A percentile compares a stretch with the other conserved stretches of the same genome.
Conservation (phyloP, 1,284 basidiomycete species). For the Ganoderma multipileum region DNA sequence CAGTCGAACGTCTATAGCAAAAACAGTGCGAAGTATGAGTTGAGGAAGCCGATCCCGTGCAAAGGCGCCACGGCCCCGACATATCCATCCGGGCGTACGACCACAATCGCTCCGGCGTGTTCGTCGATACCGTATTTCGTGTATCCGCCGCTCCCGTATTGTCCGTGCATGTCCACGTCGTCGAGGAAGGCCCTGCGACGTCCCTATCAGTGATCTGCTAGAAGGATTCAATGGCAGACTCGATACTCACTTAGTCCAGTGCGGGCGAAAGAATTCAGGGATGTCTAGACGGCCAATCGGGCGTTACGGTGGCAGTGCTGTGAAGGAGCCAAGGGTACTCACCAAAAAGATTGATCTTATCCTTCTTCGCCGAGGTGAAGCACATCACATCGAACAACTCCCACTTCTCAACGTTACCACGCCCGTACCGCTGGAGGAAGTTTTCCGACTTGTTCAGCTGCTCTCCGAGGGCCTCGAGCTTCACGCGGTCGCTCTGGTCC, state of each 20-base stretch:
- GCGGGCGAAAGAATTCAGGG: neutral
- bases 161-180: constrained; percentile 44
- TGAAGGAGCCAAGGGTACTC: neutral
- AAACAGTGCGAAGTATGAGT: constrained; percentile 59
- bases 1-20: neutral
- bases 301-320: neutral
- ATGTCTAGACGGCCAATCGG: neutral
- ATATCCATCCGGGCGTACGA: constrained; percentile 81
- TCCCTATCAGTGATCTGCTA: neutral
- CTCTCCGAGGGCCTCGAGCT: constrained; percentile 51
- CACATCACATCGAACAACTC: constrained; percentile 66
- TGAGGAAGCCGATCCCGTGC: constrained; percentile 48
- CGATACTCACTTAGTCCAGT: neutral
- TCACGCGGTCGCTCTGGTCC: constrained; percentile 45
- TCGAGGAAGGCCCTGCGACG: constrained; percentile 39
- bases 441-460: constrained; percentile 46
- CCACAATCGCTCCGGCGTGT: constrained; percentile 63
- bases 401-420: constrained; percentile 39
- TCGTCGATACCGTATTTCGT: constrained; percentile 58
- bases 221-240: neutral
- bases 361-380: constrained; percentile 55
- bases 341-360: constrained; percentile 50
- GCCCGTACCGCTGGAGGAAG: constrained; percentile 45
- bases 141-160: constrained; percentile 48
- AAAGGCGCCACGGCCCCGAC: constrained; percentile 62